Percentiles rank a stretch among this genome's conserved stretches.
Conservation (phyloP, 108 stramenopile species). For the Chaetoceros muelleri region DNA sequence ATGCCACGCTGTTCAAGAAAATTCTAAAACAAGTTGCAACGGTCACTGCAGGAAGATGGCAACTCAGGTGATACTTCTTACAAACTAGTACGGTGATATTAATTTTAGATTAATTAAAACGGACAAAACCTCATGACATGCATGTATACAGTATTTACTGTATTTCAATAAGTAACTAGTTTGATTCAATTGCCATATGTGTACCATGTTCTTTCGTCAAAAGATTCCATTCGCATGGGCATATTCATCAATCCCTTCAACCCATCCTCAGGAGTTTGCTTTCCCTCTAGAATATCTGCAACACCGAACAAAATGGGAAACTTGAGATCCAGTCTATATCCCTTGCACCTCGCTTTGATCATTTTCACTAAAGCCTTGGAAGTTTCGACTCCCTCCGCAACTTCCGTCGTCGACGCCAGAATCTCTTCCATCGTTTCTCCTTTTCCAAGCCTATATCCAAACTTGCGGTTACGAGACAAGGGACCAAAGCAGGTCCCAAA, state of each 20-base stretch:
- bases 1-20: slow-evolving; percentile 55
- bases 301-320: slow-evolving; percentile 96
- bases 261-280: slow-evolving; percentile 79
- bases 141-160: too few relatives aligned
- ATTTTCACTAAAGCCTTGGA: slow-evolving; percentile 83
- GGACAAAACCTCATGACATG: too few relatives aligned
- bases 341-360: slow-evolving; percentile 78
- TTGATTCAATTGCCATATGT: too few relatives aligned
- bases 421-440: slow-evolving; percentile 92
- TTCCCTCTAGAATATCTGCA: slow-evolving; percentile 83
- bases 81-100: too few relatives aligned
- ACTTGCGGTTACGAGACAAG: slow-evolving; percentile 86
- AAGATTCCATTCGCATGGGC: slow-evolving; percentile 88
- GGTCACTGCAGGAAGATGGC: slow-evolving; percentile 48
- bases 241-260: slow-evolving; percentile 87
- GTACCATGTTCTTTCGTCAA: slow-evolving; percentile 76
- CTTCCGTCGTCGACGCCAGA: slow-evolving; percentile 73
- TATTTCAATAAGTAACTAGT: too few relatives aligned
- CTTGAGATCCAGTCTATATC: slow-evolving; percentile 90
- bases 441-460: slow-evolving; percentile 87
- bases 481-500: slow-evolving; percentile 98
- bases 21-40: slow-evolving; percentile 58
- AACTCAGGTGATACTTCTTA: slow-evolving; percentile 11
- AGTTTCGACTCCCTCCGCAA: slow-evolving; percentile 94
- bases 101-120: too few relatives aligned